Base-by-base conservation (phyloP, 768 basidiomycete genomes). In the Mycena vulgaris region DNA sequence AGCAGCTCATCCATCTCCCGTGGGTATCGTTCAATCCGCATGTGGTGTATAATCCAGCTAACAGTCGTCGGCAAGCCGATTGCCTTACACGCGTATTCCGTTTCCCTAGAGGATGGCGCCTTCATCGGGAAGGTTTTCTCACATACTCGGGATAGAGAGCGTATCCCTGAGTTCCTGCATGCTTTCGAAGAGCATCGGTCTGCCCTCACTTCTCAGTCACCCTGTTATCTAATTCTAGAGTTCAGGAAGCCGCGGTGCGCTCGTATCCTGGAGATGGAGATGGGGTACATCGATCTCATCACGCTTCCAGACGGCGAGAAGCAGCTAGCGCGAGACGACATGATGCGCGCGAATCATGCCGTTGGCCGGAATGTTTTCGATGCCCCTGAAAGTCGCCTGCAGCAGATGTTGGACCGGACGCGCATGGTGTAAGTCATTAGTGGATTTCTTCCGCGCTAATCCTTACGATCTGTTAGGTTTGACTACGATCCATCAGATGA, bases 81-180 rank as follows among this genome's bases (percentile, higher is more conserved):
- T 13, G 4, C 52, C 7, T 0, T 35, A 8, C 64, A 71, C 19
- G 2, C 60, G 10, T 71, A 61, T 37, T 31, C 70, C 10, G 25
- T 33, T 0, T 52, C 70, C 9, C 33, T 71, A 10, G 70, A 71
- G 40, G 70, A 71, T 35, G 60, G 58, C 37, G 39, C 55, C 7
- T 71, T 63, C 39, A 66, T 71, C 21, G 70, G 70, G 7, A 66
- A 66, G 14, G 63, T 71, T 40, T 71, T 71, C 31, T 63, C 70
- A 28, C 70, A 71, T 23, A 71, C 64, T 3, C 64, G 55, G 13
- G 30, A 66, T 27, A 35, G 30, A 1, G 19, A 40, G 16, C 58
- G 70, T 2, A 42, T 71, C 37, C 59, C 64, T 27, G 70, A 71
- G 48, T 66, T 71, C 6, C 57, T 71, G 52, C n/a, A 49, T 17